Evolutionary conservation across 352 stramenopile species (phyloP).

Genomic region (Thraustochytrium sp.): DNA sequence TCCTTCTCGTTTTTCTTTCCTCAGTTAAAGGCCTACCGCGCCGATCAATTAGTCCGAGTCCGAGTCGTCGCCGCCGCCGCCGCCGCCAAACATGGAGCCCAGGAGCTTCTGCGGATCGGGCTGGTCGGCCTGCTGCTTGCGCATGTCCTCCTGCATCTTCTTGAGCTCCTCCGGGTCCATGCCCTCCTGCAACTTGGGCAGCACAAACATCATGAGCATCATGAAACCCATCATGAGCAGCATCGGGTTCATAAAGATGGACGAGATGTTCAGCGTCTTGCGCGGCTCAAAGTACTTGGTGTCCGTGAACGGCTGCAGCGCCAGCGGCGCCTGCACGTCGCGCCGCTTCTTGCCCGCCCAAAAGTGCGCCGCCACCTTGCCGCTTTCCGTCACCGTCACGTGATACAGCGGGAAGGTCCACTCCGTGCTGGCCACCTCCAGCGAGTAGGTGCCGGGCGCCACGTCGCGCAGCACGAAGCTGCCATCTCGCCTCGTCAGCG

Average conservation of each 20-base stretch:
- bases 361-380: neutral
- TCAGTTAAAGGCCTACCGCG: too few species aligned
- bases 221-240: conserved; percentile 38
- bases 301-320: neutral
- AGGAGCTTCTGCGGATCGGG: conserved; percentile 15
- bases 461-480: neutral
- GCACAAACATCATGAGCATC: conserved; percentile 22
- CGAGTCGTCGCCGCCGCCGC: neutral
- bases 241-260: conserved; percentile 48
- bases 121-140: neutral
- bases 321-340: conserved; percentile 38
- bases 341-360: neutral
- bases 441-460: neutral
- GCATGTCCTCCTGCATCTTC: conserved; percentile 47
- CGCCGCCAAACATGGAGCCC: conserved; percentile 15
- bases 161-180: conserved; percentile 48
- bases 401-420: neutral
- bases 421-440: neutral
- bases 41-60: conserved; percentile 45
- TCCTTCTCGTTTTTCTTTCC: too few species aligned
- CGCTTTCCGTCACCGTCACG: neutral
- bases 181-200: conserved; percentile 45
- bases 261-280: conserved; percentile 26
- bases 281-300: conserved; percentile 43
- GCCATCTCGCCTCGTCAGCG: neutral